These are phyloP conservation scores for Diaporthe velutina DNA, from an alignment of 2,329 filamentous ascomycete genomes.

Conservation along the genomic window DNA sequence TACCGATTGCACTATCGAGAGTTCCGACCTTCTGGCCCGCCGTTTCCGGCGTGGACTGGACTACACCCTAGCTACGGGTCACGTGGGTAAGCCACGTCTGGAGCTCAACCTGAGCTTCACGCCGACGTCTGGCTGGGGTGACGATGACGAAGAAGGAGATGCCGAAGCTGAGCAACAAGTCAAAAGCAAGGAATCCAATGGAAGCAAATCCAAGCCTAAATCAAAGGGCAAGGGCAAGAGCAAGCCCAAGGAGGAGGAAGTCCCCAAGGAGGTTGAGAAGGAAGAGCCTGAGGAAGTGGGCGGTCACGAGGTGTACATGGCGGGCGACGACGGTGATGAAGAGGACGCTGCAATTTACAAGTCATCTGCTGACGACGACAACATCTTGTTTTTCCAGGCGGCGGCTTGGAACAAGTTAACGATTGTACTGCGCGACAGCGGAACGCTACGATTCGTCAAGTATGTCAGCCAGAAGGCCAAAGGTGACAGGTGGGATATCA, in stretches of 20 bases:
- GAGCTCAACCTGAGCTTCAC: slow-evolving; percentile 92
- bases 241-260: slow-evolving; percentile 50
- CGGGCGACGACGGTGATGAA: slow-evolving; percentile 78
- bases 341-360: slow-evolving; percentile 88
- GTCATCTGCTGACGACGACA: slow-evolving; percentile 80
- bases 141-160: slow-evolving; percentile 69
- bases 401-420: slow-evolving; percentile 90
- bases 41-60: slow-evolving; percentile 89
- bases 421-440: slow-evolving; percentile 88
- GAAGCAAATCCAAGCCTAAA: slow-evolving; percentile 49
- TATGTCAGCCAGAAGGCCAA: slow-evolving; percentile 87
- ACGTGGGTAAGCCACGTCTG: slow-evolving; percentile 81
- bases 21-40: slow-evolving; percentile 83
- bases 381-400: slow-evolving; percentile 74
- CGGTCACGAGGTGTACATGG: slow-evolving; percentile 94
- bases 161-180: slow-evolving; percentile 55
- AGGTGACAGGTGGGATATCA: slow-evolving; percentile 94
- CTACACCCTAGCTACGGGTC: slow-evolving; percentile 92
- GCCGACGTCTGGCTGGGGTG: slow-evolving; percentile 87
- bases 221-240: slow-evolving; percentile 49
- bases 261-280: slow-evolving; percentile 43
- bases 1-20: slow-evolving; percentile 80
- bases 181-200: slow-evolving; percentile 47
- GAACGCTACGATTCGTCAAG: slow-evolving; percentile 93
- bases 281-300: slow-evolving; percentile 69